Base-by-base conservation (phyloP, 495 filamentous ascomycete genomes). In the Daldinia concentrica region DNA sequence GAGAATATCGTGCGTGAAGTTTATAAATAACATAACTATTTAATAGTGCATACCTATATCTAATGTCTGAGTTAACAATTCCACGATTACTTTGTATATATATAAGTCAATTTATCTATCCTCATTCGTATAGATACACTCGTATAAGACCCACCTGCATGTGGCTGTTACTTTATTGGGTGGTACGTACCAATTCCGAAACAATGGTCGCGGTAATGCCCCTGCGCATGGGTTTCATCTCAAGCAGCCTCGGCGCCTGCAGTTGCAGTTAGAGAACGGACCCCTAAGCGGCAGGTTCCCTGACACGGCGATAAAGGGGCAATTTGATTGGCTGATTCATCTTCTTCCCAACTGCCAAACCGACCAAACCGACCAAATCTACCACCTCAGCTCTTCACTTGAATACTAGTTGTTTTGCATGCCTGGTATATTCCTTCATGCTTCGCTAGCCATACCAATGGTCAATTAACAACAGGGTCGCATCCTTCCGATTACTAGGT, bases 401-500 rank as follows among this genome's bases (percentile, higher is more conserved):
- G 11, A 37, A 9, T 9, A 37, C 48, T 72, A 68, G 70, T 34
- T 62, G 71, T 73, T 73, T 73, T 69, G 62, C 32, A 73, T 73
- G 45, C 61, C 61, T 73, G 61, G 50, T 62, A 41, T 61, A 19
- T 68, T 68, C 62, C 50, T 48, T 72, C 41, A 52, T 72, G 64
- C 59, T 61, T 68, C 59, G 61, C 32, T 50, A 58, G 27, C 39
- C 37, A 62, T 62, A 58, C 30, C 50, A 48, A 59, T 52, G 22
- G 55, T 52, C 54, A 59, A 56, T 27, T 59, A 37, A 58, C 15
- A 22, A 58, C 43, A 72, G 52, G 51, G 63, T 67, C 36, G 19
- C 58, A 72, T 72, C 60, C 57, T 43, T 45, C 37, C 65, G 67
- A 43, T 62, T 54, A 66, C 61, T 56, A 22, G 43, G 22, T 24